Evolutionary conservation across 2,329 filamentous ascomycete genomes (phyloP).

Genomic region (Pyricularia sp.): DNA sequence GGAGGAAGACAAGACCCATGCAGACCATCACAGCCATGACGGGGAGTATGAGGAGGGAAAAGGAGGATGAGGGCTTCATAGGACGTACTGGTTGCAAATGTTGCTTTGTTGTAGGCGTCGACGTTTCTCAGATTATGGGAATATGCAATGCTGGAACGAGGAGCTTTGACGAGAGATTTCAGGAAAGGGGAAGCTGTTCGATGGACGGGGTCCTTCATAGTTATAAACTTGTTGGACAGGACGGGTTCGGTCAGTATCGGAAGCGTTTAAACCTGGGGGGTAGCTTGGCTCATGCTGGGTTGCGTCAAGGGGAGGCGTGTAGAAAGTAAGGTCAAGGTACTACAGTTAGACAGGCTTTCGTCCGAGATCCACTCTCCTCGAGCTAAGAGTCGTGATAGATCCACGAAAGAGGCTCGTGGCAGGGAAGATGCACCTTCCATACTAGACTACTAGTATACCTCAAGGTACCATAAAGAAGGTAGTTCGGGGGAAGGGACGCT

Average conservation of each 20-base stretch:
- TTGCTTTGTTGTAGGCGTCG: not conserved
- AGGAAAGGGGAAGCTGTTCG: constrained; percentile 34
- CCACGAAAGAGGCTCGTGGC: constrained; percentile 5
- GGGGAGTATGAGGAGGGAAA: not conserved
- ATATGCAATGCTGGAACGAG: constrained; percentile 27
- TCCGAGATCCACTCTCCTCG: constrained; percentile 3
- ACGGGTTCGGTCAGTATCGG: constrained; percentile 4
- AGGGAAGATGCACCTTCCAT: not conserved
- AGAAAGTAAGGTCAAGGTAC: not conserved
- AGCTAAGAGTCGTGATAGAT: constrained; percentile 5
- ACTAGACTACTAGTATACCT: not conserved
- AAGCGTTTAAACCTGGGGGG: constrained; percentile 2
- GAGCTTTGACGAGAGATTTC: constrained; percentile 33
- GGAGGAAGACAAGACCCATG: constrained; percentile 5
- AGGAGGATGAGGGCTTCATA: not conserved
- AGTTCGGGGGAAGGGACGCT: not conserved
- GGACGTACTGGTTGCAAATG: constrained; percentile 20
- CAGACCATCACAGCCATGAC: constrained; percentile 11
- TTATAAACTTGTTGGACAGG: constrained; percentile 11
- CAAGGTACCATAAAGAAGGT: not conserved
- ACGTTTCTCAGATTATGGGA: constrained; percentile 9
- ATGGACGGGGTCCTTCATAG: constrained; percentile 29
- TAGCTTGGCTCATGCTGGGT: not conserved
- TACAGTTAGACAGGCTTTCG: not conserved
- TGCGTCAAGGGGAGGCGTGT: constrained; percentile 2